Conservation (phyloP, 305 asterid genomes). For the Solanum hybrid region DNA sequence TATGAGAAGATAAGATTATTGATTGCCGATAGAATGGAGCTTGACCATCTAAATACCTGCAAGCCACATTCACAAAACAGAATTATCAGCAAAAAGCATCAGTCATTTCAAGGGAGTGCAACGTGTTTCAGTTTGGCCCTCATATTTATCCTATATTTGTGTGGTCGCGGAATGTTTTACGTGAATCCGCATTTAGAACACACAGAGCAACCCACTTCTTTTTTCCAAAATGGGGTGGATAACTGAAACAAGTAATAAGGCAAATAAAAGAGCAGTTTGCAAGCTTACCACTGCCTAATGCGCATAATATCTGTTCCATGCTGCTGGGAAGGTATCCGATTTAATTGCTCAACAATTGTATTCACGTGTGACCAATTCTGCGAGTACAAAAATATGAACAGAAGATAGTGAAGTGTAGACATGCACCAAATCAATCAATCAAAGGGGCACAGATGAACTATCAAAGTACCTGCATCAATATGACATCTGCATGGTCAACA, state of each 20-base stretch:
- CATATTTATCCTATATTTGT: neutral
- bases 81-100: conserved; percentile 1
- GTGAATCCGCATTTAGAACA: neutral
- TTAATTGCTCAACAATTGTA: conserved; percentile 59
- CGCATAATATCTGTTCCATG: conserved; percentile 94
- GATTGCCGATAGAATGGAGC: conserved; percentile 85
- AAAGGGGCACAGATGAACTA: neutral
- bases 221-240: neutral
- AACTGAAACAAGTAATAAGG: neutral
- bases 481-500: conserved; percentile 87
- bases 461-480: conserved; percentile 73
- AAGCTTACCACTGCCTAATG: conserved; percentile 73
- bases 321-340: conserved; percentile 67
- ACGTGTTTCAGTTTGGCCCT: neutral
- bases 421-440: conserved; percentile 6
- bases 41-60: conserved; percentile 84
- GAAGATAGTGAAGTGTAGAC: conserved; percentile 4
- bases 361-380: conserved; percentile 95
- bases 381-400: conserved; percentile 10
- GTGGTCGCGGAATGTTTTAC: neutral
- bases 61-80: conserved; percentile 5
- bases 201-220: neutral
- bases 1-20: conserved; percentile 67
- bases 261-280: neutral
- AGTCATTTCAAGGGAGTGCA: neutral